Base-by-base conservation (phyloP, 164 flowering plant genomes). In the Euptelea pleiosperma region DNA sequence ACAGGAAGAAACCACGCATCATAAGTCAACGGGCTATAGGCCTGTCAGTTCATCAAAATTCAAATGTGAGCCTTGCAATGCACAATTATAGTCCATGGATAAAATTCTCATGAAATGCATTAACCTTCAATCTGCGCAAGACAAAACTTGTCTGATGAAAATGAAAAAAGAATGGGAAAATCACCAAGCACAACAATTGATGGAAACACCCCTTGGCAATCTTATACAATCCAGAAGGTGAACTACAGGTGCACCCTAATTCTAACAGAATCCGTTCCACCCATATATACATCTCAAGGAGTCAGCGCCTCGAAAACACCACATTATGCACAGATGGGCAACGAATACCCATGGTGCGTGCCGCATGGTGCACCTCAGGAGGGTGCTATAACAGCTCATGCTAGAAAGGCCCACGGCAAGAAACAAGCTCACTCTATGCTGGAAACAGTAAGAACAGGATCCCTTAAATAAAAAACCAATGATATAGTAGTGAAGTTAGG, bases 391-490 rank as follows among this genome's bases (percentile, higher is more conserved):
- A n/a, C n/a, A n/a, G n/a, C n/a, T n/a, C 11, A 16, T 3, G 30
- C 46, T 6, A 15, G 11, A 25, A 37, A 29, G 15, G 22, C 16
- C 18, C 26, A 41, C n/a, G n/a, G n/a, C n/a, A n/a, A n/a, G n/a
- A n/a, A n/a, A n/a, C n/a, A n/a, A n/a, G n/a, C n/a, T n/a, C 26
- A 45, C 48, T 53, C n/a, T 52, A 57, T 46, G 62, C 24, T 52
- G 2, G 16, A 44, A 50, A 49, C 44, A 52, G 10, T 16, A 61
- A 60, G 11, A 33, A 63, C 57, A 55, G 46, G 62, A 62, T 55
- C 57, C 30, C 50, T 22, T 16, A 18, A 12, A 33, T 18, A n/a
- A n/a, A n/a, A n/a, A n/a, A n/a, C n/a, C n/a, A n/a, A n/a, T n/a
- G n/a, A n/a, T n/a, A n/a, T n/a, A n/a, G n/a, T n/a, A n/a, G n/a